phyloP scores from a whole-genome alignment of 345 rosid species.

The Conringia planisiliqua region DNA sequence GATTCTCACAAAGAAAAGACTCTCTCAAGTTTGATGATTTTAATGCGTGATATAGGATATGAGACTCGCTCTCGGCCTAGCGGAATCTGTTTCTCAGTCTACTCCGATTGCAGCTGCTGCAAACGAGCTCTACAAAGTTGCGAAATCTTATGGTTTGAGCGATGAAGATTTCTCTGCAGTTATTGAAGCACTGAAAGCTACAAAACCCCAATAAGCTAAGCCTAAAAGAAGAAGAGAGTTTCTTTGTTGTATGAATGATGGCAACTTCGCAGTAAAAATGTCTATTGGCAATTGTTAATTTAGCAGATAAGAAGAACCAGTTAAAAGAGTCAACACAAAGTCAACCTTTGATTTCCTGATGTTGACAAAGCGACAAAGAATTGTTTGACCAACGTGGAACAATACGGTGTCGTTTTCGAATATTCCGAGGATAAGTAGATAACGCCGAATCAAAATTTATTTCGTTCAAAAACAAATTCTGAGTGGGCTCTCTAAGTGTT shows the following conservation, averaged over 20 bases:
- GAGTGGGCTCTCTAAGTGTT: background rate
- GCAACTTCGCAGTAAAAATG: background rate
- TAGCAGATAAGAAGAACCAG: background rate
- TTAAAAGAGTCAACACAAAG: conserved; percentile 1
- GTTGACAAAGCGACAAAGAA: conserved; percentile 2
- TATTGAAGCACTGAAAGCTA: conserved; percentile 76
- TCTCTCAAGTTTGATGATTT: background rate
- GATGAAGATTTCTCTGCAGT: conserved; percentile 92
- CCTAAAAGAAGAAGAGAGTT: background rate
- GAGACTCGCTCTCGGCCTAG: conserved; percentile 85
- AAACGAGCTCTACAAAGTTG: conserved; percentile 82
- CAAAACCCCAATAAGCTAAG: conserved; percentile 21
- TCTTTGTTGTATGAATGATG: conserved; percentile 10
- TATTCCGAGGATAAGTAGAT: conserved; percentile 26
- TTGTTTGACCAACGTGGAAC: conserved; percentile 15
- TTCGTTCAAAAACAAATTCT: background rate
- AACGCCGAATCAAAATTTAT: conserved; percentile 13
- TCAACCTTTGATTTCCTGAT: conserved; percentile 27
- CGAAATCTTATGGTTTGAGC: conserved; percentile 73
- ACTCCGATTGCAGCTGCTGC: conserved; percentile 92
- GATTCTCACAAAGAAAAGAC: background rate
- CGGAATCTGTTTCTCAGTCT: conserved; percentile 84
- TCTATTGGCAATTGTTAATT: background rate
- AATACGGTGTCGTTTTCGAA: background rate
- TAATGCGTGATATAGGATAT: conserved; percentile 53